phyloP scores from a whole-genome alignment of 2,329 filamentous ascomycete species.

The Colletotrichum sp. region DNA sequence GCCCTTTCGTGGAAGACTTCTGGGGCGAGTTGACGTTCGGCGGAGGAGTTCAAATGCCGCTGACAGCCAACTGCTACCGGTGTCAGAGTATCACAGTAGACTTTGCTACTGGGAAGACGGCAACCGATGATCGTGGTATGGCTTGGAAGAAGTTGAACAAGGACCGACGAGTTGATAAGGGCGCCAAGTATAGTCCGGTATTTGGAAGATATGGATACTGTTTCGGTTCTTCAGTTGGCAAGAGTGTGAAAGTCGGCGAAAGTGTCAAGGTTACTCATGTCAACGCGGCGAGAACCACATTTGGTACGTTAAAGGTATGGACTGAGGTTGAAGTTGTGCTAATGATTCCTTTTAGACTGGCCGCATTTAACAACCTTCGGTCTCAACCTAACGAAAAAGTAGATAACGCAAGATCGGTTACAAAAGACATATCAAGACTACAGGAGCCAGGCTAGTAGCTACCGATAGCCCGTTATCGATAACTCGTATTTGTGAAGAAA shows the following conservation, averaged over 20 bases:
- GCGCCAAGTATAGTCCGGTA: background rate
- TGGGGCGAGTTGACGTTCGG: background rate
- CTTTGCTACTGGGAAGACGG: background rate
- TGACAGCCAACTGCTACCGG: background rate
- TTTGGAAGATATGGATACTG: slow-evolving; percentile 2
- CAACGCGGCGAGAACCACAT: background rate
- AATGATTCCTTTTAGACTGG: background rate
- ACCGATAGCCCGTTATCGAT: rapidly evolving
- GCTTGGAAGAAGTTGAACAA: slow-evolving; percentile 8
- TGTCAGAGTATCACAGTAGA: slow-evolving; percentile 9
- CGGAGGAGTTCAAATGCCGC: background rate
- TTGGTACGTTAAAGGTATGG: background rate
- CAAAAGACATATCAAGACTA: background rate
- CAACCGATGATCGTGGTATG: background rate
- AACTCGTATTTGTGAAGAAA: rapidly evolving
- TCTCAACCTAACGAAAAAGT: background rate
- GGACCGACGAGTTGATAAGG: background rate
- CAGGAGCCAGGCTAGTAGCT: background rate
- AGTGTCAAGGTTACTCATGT: background rate
- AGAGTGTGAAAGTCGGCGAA: background rate
- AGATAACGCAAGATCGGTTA: background rate
- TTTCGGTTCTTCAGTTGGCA: background rate
- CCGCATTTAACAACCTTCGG: background rate
- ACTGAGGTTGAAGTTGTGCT: background rate
- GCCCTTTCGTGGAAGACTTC: background rate